Conservation (phyloP, 2,329 filamentous ascomycete species). For the Ustilaginoidea virens region DNA sequence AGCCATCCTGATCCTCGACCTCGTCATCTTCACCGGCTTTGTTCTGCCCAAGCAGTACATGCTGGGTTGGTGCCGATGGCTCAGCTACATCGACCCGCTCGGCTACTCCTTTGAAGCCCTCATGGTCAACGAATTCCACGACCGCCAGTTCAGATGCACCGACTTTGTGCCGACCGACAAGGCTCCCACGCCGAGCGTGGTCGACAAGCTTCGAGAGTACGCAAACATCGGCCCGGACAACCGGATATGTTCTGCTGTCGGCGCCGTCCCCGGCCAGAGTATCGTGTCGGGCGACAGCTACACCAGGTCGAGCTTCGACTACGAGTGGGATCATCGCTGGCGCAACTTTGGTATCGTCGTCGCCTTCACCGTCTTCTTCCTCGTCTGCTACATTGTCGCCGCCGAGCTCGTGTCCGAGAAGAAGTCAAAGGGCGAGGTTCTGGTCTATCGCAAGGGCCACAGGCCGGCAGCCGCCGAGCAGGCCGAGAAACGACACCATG, state of each 20-base stretch:
- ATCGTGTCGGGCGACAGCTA: conserved; percentile 44
- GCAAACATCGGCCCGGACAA: conserved; percentile 18
- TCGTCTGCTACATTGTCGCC: conserved; percentile 43
- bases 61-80: conserved; percentile 69
- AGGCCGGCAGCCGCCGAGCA: conserved; percentile 39
- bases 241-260: conserved; percentile 42
- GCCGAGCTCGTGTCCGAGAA: conserved; percentile 50
- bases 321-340: conserved; percentile 47
- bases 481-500: conserved; percentile 47
- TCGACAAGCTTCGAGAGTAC: conserved; percentile 8
- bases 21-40: conserved; percentile 60
- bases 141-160: conserved; percentile 40
- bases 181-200: background rate
- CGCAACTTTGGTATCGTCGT: conserved; percentile 56
- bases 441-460: conserved; percentile 59
- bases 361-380: conserved; percentile 47
- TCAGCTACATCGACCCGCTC: conserved; percentile 67
- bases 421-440: conserved; percentile 62
- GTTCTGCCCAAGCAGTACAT: conserved; percentile 52
- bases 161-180: conserved; percentile 26
- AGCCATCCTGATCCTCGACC: conserved; percentile 44
- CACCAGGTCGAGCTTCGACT: conserved; percentile 37
- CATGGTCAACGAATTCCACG: conserved; percentile 70
- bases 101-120: conserved; percentile 68
- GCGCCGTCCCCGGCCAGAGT: conserved; percentile 35